These are phyloP conservation scores for Aspergillus nanangensis DNA, from an alignment of 495 filamentous ascomycete species.

Conservation along the genomic window DNA sequence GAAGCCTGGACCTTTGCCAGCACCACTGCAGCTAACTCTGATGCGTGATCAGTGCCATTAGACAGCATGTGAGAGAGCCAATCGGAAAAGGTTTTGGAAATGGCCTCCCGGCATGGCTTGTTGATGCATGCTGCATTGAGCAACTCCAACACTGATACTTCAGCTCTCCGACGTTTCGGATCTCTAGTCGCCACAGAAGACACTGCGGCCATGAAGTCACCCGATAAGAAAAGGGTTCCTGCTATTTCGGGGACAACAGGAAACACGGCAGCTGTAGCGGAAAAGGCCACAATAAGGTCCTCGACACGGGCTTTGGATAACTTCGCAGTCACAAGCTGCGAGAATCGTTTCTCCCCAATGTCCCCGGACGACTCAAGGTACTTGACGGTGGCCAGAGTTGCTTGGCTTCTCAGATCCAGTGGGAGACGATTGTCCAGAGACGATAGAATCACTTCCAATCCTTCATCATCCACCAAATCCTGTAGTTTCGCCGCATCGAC, in stretches of 20 bases:
- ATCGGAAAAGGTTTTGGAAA: constrained; percentile 71
- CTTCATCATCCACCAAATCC: constrained; percentile 67
- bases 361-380: constrained; percentile 74
- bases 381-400: constrained; percentile 69
- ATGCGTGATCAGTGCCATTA: constrained; percentile 56
- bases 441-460: constrained; percentile 72
- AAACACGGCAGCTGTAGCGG: constrained; percentile 81
- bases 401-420: constrained; percentile 63
- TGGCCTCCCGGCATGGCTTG: constrained; percentile 67
- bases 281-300: constrained; percentile 73
- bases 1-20: constrained; percentile 66
- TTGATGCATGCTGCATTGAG: constrained; percentile 88
- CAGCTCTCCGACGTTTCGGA: constrained; percentile 71
- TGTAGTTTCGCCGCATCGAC: constrained; percentile 56
- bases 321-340: constrained; percentile 58
- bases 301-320: constrained; percentile 50
- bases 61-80: constrained; percentile 80
- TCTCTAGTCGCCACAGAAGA: constrained; percentile 67
- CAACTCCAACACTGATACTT: constrained; percentile 78
- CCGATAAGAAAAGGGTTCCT: constrained; percentile 72
- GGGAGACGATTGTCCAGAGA: constrained; percentile 74
- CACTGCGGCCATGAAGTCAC: constrained; percentile 70
- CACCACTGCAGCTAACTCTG: constrained; percentile 78
- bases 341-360: constrained; percentile 58
- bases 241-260: constrained; percentile 70